A percentile compares a stretch with the other conserved stretches of the same genome.
Evolutionary conservation across 139 green algal species (phyloP).

Genomic region (Tetradesmus lagerheimii): DNA sequence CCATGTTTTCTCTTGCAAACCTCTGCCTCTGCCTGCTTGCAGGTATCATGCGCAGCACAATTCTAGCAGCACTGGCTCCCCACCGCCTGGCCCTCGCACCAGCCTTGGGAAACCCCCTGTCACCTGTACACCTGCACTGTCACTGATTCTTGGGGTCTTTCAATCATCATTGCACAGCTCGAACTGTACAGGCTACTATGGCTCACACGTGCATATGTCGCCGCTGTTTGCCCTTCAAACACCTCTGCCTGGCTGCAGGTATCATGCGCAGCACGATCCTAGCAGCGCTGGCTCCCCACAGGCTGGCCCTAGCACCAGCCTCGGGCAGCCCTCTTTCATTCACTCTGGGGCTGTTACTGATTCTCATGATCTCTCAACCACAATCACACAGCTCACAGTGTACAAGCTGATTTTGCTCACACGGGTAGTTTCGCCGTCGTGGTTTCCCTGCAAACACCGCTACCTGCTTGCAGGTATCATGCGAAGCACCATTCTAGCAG

Average conservation of each 20-base stretch:
- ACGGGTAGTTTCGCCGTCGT: no score
- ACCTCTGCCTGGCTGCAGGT: background rate
- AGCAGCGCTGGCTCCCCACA: slow-evolving; percentile 80
- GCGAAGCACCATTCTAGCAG: slow-evolving; percentile 80
- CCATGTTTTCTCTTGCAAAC: no score
- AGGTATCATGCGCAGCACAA: slow-evolving; percentile 66
- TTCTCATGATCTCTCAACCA: no score
- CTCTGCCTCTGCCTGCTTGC: background rate
- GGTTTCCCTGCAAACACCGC: no score
- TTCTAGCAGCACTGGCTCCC: slow-evolving; percentile 79
- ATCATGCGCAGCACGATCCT: slow-evolving; percentile 77
- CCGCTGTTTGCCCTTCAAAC: no score
- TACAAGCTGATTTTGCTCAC: no score
- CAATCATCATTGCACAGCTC: no score
- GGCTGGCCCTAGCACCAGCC: slow-evolving; percentile 52
- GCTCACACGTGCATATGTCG: no score
- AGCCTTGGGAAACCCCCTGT: background rate
- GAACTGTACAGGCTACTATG: no score
- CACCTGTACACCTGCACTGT: no score
- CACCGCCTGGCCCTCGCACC: slow-evolving; percentile 67
- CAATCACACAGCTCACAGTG: no score
- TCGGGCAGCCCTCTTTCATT: background rate
- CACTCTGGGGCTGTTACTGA: background rate
- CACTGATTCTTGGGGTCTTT: background rate
- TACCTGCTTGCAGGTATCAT: slow-evolving; percentile 13